A percentile compares a stretch with the other conserved stretches of the same genome.
Evolutionary conservation across 2,329 filamentous ascomycete species (phyloP).

Genomic region (Pseudogymnoascus sp.): DNA sequence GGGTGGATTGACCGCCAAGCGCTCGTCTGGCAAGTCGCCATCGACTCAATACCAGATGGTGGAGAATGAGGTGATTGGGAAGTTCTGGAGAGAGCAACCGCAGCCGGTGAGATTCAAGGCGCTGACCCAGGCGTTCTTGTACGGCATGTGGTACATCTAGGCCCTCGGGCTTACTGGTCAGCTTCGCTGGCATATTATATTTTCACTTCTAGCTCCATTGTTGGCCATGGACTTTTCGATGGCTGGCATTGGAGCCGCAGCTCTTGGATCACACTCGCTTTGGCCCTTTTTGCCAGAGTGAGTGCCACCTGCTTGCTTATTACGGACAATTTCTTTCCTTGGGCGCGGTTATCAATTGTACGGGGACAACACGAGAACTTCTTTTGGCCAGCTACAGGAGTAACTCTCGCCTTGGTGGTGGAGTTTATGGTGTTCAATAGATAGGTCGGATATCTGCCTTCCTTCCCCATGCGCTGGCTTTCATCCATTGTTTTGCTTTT

Average conservation of each 20-base stretch:
- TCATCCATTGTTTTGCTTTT: not conserved
- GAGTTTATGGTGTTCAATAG: not conserved
- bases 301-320: not conserved
- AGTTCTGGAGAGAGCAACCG: slow-evolving; percentile 1
- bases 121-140: slow-evolving; percentile 20
- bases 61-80: slow-evolving; percentile 5
- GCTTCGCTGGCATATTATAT: not conserved
- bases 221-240: not conserved
- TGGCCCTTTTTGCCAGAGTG: not conserved
- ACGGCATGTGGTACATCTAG: slow-evolving; percentile 31
- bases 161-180: not conserved
- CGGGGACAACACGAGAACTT: not conserved
- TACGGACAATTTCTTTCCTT: slow-evolving; percentile 8
- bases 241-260: not conserved
- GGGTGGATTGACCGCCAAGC: slow-evolving; percentile 15
- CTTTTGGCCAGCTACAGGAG: not conserved
- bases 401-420: slow-evolving; percentile 5
- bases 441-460: slow-evolving; percentile 5
- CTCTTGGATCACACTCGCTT: not conserved
- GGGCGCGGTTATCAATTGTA: not conserved
- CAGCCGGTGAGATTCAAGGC: not conserved
- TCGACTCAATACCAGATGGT: slow-evolving; percentile 20
- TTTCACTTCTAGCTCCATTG: not conserved
- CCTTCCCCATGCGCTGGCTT: not conserved
- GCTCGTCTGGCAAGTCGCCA: slow-evolving; percentile 23